Evolutionary conservation across 179 eudicot genomes (phyloP).

Genomic region (Nepenthes alata): DNA sequence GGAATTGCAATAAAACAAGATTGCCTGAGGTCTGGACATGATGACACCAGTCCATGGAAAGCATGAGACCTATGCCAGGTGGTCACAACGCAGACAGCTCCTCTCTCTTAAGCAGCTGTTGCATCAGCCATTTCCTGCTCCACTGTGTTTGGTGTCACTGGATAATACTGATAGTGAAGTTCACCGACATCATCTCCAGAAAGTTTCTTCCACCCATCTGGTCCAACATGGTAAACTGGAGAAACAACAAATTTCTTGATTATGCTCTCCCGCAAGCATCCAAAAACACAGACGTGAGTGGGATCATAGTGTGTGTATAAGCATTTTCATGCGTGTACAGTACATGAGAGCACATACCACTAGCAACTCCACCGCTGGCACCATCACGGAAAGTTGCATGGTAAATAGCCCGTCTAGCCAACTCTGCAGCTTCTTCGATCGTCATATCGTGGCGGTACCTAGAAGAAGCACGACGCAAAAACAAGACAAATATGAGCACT

Average conservation of each 20-base stretch:
- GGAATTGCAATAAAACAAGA: too few species aligned
- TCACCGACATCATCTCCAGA: constrained; percentile 95
- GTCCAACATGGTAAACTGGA: constrained; percentile 80
- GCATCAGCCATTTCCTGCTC: constrained; percentile 79
- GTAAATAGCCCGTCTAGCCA: constrained; percentile 82
- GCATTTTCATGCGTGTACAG: not conserved
- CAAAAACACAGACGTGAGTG: not conserved
- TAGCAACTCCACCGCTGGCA: constrained; percentile 97
- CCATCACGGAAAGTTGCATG: constrained; percentile 95
- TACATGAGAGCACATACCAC: constrained; percentile 42
- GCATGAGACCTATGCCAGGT: too few species aligned
- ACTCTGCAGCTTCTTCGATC: constrained; percentile 76
- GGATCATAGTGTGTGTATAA: not conserved
- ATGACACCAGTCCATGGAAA: not conserved
- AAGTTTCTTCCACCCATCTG: constrained; percentile 81
- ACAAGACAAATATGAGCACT: too few species aligned
- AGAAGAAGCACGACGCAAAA: not conserved
- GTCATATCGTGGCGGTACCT: constrained; percentile 76
- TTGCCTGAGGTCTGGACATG: not conserved
- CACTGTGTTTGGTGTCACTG: constrained; percentile 48
- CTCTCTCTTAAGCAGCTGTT: constrained; percentile 16
- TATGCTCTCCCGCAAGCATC: not conserved
- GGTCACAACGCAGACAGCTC: too few species aligned
- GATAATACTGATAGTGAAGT: constrained; percentile 73
- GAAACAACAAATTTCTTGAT: not conserved